phyloP scores from a whole-genome alignment of 2,329 filamentous ascomycete genomes.

The Sarocladium brachiariae region DNA sequence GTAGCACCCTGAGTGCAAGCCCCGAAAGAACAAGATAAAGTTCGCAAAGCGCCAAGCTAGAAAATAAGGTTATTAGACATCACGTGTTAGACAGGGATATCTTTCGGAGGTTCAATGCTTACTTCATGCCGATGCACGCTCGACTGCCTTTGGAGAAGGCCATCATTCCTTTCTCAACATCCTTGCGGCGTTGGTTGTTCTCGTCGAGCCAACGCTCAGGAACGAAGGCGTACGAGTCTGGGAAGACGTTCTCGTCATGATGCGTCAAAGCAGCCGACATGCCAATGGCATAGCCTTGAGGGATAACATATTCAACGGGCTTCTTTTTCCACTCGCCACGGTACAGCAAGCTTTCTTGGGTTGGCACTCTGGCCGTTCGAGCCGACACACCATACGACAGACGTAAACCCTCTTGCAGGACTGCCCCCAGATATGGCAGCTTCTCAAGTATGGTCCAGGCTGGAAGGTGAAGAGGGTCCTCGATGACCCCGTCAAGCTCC shows the following conservation, averaged over 20 bases:
- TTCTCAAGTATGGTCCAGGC: slow-evolving; percentile 26
- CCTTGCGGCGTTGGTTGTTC: slow-evolving; percentile 16
- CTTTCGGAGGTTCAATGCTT: not conserved
- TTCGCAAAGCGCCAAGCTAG: slow-evolving; percentile 19
- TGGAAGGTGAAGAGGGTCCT: slow-evolving; percentile 20
- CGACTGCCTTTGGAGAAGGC: slow-evolving; percentile 31
- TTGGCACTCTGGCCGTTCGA: slow-evolving; percentile 19
- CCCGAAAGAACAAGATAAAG: slow-evolving; percentile 17
- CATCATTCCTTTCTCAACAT: slow-evolving; percentile 26
- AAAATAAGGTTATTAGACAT: slow-evolving; percentile 5
- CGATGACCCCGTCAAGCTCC: slow-evolving; percentile 21
- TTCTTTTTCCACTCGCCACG: slow-evolving; percentile 16
- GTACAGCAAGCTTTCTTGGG: slow-evolving; percentile 22
- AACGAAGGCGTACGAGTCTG: slow-evolving; percentile 26
- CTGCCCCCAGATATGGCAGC: slow-evolving; percentile 29
- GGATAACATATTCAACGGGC: slow-evolving; percentile 21
- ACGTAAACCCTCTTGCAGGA: slow-evolving; percentile 31
- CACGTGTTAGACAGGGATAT: not conserved
- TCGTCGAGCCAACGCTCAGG: slow-evolving; percentile 31
- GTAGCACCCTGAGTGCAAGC: slow-evolving; percentile 16
- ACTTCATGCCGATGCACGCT: slow-evolving; percentile 26
- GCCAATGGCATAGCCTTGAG: slow-evolving; percentile 26
- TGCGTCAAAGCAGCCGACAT: slow-evolving; percentile 29
- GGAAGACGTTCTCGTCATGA: slow-evolving; percentile 29
- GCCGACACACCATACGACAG: slow-evolving; percentile 24